Evolutionary conservation across 176 grass and related monocot species (phyloP).

Genomic region (Chloris gayana): DNA sequence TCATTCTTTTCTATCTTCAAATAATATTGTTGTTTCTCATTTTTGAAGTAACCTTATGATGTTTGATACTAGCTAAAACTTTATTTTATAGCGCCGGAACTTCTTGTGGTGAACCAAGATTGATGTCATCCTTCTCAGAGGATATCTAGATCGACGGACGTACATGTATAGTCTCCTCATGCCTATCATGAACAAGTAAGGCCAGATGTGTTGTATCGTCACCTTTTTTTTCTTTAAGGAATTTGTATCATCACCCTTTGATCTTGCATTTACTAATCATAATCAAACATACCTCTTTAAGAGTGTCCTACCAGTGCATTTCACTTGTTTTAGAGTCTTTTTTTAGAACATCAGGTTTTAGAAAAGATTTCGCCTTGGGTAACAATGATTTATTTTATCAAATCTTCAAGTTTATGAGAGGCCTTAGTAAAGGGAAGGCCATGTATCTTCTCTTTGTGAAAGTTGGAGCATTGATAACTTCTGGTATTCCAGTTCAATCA

Average conservation of each 20-base stretch:
- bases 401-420: constrained; percentile 54
- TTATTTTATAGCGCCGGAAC: constrained; percentile 62
- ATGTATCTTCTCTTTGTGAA: constrained; percentile 87
- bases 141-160: constrained; percentile 77
- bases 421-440: constrained; percentile 67
- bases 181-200: constrained; percentile 89
- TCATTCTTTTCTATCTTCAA: no score
- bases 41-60: not conserved
- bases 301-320: not conserved
- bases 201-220: constrained; percentile 1
- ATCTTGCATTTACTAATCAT: constrained; percentile 8
- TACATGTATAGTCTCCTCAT: constrained; percentile 81
- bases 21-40: not conserved
- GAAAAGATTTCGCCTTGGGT: constrained; percentile 19
- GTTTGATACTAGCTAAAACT: not conserved
- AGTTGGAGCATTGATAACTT: constrained; percentile 62
- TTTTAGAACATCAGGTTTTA: constrained; percentile 4
- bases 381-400: constrained; percentile 4
- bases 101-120: constrained; percentile 69
- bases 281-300: not conserved
- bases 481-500: constrained; percentile 61
- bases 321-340: not conserved
- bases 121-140: constrained; percentile 83
- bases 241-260: not conserved
- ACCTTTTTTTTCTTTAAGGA: no score